Base-by-base conservation (phyloP, 140 eudicot species). In the Stevia rebaudiana region DNA sequence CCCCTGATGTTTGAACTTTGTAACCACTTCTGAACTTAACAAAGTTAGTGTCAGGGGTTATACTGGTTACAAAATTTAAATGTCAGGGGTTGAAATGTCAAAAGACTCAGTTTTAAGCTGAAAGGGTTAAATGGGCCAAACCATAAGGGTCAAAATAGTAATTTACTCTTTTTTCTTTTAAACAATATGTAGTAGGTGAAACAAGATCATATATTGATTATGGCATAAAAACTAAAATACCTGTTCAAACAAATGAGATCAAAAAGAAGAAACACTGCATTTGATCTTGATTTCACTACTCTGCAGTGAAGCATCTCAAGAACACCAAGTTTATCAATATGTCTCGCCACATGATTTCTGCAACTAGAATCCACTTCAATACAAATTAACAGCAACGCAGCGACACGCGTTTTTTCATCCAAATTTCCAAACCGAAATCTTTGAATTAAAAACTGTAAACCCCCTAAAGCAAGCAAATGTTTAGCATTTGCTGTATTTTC, bases 201-300 rank as follows among this genome's bases (percentile, higher is more conserved):
- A 8, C 0, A 17, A 22, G 50, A 19, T 7, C 7, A 33, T 15
- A 15, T 36, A 33, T 23, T 21, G 49, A 11, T 55, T 10, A 15
- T 13, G 1, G 11, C 7, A 17, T 42, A 4, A 50, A 48, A 21
- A 4, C 10, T 8, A 58, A 67, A 39, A 52, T 74, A 84, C 96
- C 96, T 85, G 78, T 79, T 88, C 16, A 80, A 77, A 76, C 90
- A 85, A 63, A 88, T 65, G 17, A 88, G 73, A 51, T 88, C 82
- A 57, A 75, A 78, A 61, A 85, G 63, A 73, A 85, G 71, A 35
- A 75, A 80, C 72, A 85, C 87, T 6, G 90, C 90, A 30, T 78
- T 82, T 54, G 71, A 53, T 66, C 81, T 84, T 24, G 78, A 61
- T 54, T 76, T 74, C 2, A 66, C 69, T 69, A 54, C 79, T 71